Percentiles rank a stretch among this genome's conserved stretches.
These are phyloP conservation scores for Sequoia sempervirens DNA, from an alignment of 75 land plant species.

Conservation along the genomic window DNA sequence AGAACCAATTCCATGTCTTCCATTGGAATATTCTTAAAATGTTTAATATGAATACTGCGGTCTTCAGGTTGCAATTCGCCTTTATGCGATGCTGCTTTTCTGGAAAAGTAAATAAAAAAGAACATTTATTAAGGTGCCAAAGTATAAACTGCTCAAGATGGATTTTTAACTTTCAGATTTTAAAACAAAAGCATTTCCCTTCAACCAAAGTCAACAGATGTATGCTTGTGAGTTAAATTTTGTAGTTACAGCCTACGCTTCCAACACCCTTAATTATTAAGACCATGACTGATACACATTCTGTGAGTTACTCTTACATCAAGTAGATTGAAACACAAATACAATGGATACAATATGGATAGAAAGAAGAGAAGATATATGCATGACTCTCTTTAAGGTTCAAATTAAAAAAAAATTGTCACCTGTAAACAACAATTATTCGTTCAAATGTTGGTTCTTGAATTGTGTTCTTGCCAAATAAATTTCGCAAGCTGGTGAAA, in stretches of 20 bases:
- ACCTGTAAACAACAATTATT: conserved; percentile 97
- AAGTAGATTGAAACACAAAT: background rate
- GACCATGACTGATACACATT: background rate
- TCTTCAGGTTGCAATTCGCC: conserved; percentile 29
- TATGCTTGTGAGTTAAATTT: background rate
- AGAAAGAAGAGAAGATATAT: background rate
- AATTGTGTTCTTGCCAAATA: conserved; percentile 58
- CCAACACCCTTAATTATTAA: background rate
- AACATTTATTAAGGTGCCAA: background rate
- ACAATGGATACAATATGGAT: background rate
- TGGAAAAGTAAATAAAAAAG: conserved; percentile 23
- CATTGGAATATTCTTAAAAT: conserved; percentile 95
- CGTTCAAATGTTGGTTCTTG: conserved; percentile 98
- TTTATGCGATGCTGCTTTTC: conserved; percentile 39
- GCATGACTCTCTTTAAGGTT: background rate
- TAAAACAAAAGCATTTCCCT: background rate
- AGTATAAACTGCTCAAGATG: background rate
- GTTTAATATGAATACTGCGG: conserved; percentile 72
- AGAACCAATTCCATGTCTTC: conserved; percentile 97
- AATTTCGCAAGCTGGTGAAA: conserved; percentile 44
- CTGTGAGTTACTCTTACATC: background rate
- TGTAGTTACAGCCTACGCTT: background rate
- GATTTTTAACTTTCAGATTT: background rate
- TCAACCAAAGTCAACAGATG: background rate
- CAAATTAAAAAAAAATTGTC: background rate